Evolutionary conservation across 805 yeast species (phyloP).

Genomic region (Wickerhamomyces strasburgensis): DNA sequence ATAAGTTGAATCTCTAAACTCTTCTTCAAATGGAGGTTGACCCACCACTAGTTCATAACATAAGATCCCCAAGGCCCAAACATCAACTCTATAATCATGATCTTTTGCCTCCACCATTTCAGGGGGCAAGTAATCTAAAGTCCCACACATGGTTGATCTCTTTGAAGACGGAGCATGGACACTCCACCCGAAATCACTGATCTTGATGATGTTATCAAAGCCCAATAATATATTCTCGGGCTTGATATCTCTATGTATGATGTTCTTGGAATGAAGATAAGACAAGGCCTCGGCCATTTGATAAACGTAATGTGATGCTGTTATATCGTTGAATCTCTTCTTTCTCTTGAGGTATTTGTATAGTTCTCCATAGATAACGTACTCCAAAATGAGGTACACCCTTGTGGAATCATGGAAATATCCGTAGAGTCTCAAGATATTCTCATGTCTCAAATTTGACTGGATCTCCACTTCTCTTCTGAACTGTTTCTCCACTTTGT

Average conservation of each 20-base stretch:
- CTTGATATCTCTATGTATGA: slow-evolving; percentile 89
- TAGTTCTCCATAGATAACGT: slow-evolving; percentile 80
- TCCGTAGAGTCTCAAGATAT: slow-evolving; percentile 76
- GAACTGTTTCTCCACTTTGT: slow-evolving; percentile 79
- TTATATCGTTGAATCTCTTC: slow-evolving; percentile 64
- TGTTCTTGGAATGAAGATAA: slow-evolving; percentile 72
- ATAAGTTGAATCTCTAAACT: slow-evolving; percentile 71
- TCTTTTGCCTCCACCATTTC: slow-evolving; percentile 85
- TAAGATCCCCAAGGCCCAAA: slow-evolving; percentile 89
- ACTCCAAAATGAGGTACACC: slow-evolving; percentile 82
- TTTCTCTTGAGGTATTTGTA: slow-evolving; percentile 65
- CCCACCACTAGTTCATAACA: slow-evolving; percentile 86
- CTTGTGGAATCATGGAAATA: slow-evolving; percentile 78
- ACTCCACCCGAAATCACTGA: slow-evolving; percentile 97
- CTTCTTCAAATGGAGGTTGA: slow-evolving; percentile 87
- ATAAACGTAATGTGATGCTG: slow-evolving; percentile 72
- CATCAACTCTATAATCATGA: slow-evolving; percentile 75
- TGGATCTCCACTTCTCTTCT: slow-evolving; percentile 92
- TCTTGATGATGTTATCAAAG: slow-evolving; percentile 67
- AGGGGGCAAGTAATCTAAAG: slow-evolving; percentile 91
- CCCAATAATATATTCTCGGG: slow-evolving; percentile 89
- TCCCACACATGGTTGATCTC: slow-evolving; percentile 87
- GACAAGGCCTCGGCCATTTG: slow-evolving; percentile 80
- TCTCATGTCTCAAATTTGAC: slow-evolving; percentile 68
- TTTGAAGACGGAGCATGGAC: slow-evolving; percentile 55